These are phyloP conservation scores for Barnettozyma sucrosica DNA, from an alignment of 805 yeast genomes.

Conservation along the genomic window DNA sequence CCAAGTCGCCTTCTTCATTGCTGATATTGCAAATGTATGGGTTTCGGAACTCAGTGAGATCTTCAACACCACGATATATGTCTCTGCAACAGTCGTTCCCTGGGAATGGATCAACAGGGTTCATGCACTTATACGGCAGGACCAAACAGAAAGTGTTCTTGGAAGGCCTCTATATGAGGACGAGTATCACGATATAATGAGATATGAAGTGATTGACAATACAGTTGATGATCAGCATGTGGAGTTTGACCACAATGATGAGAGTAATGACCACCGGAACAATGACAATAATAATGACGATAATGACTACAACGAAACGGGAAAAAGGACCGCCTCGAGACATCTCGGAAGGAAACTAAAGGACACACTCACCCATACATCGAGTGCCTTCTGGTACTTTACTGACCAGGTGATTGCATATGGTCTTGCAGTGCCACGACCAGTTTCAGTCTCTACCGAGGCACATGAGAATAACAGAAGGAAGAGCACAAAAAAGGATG, in stretches of 20 bases:
- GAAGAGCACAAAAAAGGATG: constrained; percentile 30
- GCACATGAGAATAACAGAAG: constrained; percentile 21
- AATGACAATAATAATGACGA: constrained; percentile 7
- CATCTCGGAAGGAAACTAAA: constrained; percentile 13
- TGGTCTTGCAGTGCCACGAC: constrained; percentile 52
- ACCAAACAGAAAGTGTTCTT: constrained; percentile 64
- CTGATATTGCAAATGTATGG: constrained; percentile 73
- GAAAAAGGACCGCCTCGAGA: not conserved
- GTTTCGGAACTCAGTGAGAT: constrained; percentile 68
- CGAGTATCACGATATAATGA: constrained; percentile 32
- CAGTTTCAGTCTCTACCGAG: constrained; percentile 31
- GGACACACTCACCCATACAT: constrained; percentile 26
- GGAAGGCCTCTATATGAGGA: constrained; percentile 76
- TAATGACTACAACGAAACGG: not conserved
- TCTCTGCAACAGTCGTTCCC: constrained; percentile 64
- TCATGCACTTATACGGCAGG: constrained; percentile 46
- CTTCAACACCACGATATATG: constrained; percentile 66
- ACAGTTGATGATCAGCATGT: constrained; percentile 7
- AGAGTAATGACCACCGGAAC: constrained; percentile 16
- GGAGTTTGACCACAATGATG: not conserved
- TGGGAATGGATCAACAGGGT: constrained; percentile 85
- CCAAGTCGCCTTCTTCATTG: constrained; percentile 66
- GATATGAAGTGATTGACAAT: constrained; percentile 19
- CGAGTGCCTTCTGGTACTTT: constrained; percentile 35
- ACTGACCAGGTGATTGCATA: constrained; percentile 52